Percentiles rank a stretch among this genome's conserved stretches.
Conservation (phyloP, 2,329 filamentous ascomycete genomes). For the Diaporthe capsici region DNA sequence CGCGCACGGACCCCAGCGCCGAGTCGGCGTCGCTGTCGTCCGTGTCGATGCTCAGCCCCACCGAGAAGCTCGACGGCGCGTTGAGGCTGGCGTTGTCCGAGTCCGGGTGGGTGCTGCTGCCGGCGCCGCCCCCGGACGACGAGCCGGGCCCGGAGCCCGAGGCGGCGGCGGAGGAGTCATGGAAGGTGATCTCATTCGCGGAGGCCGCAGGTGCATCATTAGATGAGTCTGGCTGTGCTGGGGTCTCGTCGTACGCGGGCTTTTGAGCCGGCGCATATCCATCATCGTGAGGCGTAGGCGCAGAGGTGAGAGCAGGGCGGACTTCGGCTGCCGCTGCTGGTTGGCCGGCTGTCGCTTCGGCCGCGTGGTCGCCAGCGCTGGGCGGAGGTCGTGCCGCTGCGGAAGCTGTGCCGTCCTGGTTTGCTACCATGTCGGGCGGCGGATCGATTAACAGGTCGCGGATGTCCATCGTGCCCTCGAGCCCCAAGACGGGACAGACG, state of each 20-base stretch:
- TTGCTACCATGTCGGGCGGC: slow-evolving; percentile 31
- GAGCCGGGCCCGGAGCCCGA: slow-evolving; percentile 10
- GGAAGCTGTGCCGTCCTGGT: slow-evolving; percentile 12
- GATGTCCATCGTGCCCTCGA: slow-evolving; percentile 24
- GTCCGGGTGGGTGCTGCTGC: slow-evolving; percentile 31
- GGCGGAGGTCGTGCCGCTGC: slow-evolving; percentile 2
- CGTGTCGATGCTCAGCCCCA: slow-evolving; percentile 38
- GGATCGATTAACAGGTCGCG: slow-evolving; percentile 29
- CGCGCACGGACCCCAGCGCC: slow-evolving; percentile 37
- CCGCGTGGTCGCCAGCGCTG: neutral
- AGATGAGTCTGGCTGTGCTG: neutral
- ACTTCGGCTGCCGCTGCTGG: slow-evolving; percentile 11
- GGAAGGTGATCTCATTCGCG: slow-evolving; percentile 1
- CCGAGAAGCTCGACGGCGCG: slow-evolving; percentile 35
- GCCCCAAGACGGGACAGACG: slow-evolving; percentile 17
- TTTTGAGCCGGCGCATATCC: neutral
- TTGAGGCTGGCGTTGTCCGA: slow-evolving; percentile 32
- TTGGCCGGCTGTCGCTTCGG: slow-evolving; percentile 18
- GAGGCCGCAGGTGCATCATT: neutral
- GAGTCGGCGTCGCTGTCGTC: slow-evolving; percentile 39
- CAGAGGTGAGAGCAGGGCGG: neutral
- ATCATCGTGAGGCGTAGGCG: neutral
- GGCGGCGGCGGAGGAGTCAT: neutral
- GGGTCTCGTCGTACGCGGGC: neutral
- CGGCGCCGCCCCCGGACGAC: neutral